phyloP scores from a whole-genome alignment of 192 early-diverging fungal genomes.

The Backusella australiensis region DNA sequence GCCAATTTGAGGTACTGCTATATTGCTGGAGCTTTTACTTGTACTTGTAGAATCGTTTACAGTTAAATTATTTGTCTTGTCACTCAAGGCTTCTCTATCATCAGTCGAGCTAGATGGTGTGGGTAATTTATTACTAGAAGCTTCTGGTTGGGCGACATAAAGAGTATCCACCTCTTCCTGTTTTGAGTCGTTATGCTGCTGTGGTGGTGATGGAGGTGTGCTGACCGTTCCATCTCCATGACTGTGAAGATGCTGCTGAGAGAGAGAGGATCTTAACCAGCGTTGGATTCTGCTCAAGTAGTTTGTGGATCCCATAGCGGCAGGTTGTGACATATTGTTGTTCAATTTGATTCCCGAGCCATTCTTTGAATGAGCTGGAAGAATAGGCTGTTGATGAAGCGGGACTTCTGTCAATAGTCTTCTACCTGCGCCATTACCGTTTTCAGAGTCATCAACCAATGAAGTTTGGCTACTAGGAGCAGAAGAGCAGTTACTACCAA shows the following conservation, averaged over 20 bases:
- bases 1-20: neutral
- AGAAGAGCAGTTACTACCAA: conserved; percentile 16
- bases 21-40: neutral
- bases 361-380: neutral
- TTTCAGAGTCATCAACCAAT: conserved; percentile 10
- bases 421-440: neutral
- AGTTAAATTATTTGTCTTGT: neutral
- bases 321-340: conserved; percentile 4
- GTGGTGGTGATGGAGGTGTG: conserved; percentile 2
- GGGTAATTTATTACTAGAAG: neutral
- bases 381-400: neutral
- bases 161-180: neutral
- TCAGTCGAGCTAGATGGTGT: conserved; percentile 7
- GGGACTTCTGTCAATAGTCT: conserved; percentile 10
- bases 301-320: conserved; percentile 21
- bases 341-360: conserved; percentile 7
- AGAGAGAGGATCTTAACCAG: conserved; percentile 30
- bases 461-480: conserved; percentile 23
- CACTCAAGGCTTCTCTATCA: neutral
- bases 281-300: conserved; percentile 27
- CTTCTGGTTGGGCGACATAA: neutral
- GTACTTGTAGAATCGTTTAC: neutral
- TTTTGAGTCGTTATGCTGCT: neutral
- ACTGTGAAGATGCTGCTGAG: conserved; percentile 9
- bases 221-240: neutral